A percentile compares a stretch with the other conserved stretches of the same genome.
Evolutionary conservation across 2,329 filamentous ascomycete species (phyloP).

Genomic region (Fusarium zealandicum): DNA sequence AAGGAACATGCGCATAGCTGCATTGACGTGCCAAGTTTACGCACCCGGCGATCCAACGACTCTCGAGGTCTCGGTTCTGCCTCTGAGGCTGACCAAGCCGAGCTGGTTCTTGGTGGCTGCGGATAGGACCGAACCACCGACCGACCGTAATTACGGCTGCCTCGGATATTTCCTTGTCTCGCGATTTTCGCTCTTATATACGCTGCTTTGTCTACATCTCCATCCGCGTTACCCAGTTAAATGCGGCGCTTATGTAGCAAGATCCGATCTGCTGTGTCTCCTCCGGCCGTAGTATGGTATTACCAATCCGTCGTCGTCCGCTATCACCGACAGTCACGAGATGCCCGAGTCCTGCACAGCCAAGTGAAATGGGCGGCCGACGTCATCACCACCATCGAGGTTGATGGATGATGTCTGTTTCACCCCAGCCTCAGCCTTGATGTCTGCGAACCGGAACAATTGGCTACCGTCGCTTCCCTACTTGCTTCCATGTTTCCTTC

Average conservation of each 20-base stretch:
- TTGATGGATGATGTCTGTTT: slow-evolving; percentile 20
- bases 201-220: background rate
- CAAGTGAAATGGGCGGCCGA: slow-evolving; percentile 8
- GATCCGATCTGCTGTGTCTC: slow-evolving; percentile 6
- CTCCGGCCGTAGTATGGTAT: slow-evolving; percentile 5
- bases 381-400: slow-evolving; percentile 21
- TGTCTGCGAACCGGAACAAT: background rate
- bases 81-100: no score
- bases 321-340: slow-evolving; percentile 20
- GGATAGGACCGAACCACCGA: slow-evolving; percentile 21
- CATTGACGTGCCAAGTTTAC: background rate
- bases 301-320: slow-evolving; percentile 17
- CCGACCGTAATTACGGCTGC: slow-evolving; percentile 39
- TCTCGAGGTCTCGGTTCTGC: no score
- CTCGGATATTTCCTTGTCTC: slow-evolving; percentile 28
- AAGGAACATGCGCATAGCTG: background rate
- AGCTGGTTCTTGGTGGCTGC: no score
- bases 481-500: background rate
- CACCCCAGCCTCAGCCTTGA: slow-evolving; percentile 27
- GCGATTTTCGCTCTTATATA: slow-evolving; percentile 3
- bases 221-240: background rate
- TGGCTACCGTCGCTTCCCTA: background rate
- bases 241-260: slow-evolving; percentile 18
- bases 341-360: slow-evolving; percentile 2
- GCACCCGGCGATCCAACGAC: background rate